These are phyloP conservation scores for Trypanosoma scelopori DNA, from an alignment of 208 protist species.

Conservation along the genomic window DNA sequence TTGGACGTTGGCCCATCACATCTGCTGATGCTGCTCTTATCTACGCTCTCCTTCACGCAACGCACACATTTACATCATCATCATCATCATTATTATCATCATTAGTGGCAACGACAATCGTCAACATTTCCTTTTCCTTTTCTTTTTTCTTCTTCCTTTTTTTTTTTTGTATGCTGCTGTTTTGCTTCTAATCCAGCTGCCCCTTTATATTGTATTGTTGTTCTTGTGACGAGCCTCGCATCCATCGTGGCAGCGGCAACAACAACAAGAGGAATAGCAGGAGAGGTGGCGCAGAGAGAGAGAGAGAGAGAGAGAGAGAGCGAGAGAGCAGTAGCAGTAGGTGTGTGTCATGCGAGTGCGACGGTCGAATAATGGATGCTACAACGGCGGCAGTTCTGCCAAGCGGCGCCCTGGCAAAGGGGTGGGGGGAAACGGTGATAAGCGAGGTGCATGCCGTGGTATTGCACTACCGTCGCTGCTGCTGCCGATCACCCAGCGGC, in stretches of 20 bases:
- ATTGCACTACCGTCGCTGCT: background rate
- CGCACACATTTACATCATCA: background rate
- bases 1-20: background rate
- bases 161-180: too few species aligned
- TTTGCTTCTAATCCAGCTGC: background rate
- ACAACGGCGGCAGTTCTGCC: too few species aligned
- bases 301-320: too few species aligned
- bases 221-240: too few species aligned
- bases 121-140: too few species aligned
- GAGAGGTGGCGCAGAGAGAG: background rate
- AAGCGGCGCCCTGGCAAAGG: background rate
- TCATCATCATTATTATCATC: background rate
- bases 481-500: background rate
- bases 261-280: too few species aligned
- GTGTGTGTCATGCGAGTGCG: too few species aligned
- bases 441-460: background rate
- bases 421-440: background rate
- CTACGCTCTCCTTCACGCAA: background rate
- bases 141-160: slow-evolving; percentile 8
- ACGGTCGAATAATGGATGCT: too few species aligned
- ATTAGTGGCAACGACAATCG: background rate
- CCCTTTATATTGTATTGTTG: slow-evolving; percentile 10
- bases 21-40: background rate
- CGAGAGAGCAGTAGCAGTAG: too few species aligned
- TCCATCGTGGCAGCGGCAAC: too few species aligned